Conservation (phyloP, 2,329 filamentous ascomycete species). For the Calonectria hawksworthii region DNA sequence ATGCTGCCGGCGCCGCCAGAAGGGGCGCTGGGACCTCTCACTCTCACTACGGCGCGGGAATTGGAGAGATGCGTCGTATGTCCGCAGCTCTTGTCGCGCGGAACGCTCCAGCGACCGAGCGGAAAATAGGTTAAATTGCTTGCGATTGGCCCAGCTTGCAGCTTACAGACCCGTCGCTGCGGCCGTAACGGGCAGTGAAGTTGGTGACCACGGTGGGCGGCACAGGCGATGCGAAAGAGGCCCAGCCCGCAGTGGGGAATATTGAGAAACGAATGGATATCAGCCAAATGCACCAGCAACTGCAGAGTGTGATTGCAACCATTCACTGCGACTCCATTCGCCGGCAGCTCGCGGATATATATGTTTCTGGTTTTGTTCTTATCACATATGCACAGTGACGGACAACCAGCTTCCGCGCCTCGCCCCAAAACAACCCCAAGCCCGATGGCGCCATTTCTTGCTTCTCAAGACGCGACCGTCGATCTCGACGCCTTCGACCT, state of each 20-base stretch:
- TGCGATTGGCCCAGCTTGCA: slow-evolving; percentile 6
- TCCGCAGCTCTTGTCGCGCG: neutral
- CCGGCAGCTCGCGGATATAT: slow-evolving; percentile 1
- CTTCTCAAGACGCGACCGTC: slow-evolving; percentile 36
- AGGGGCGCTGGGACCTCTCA: slow-evolving; percentile 2
- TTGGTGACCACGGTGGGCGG: neutral
- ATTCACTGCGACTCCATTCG: neutral
- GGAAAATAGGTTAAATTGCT: neutral
- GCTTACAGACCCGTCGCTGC: neutral
- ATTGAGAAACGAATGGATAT: slow-evolving; percentile 3
- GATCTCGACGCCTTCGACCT: slow-evolving; percentile 32
- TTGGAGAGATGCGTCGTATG: neutral
- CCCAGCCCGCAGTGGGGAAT: neutral
- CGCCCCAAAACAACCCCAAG: neutral
- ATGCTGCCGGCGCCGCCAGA: slow-evolving; percentile 8
- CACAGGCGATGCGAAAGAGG: neutral
- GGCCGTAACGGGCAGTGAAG: neutral
- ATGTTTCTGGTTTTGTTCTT: neutral
- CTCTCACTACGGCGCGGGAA: neutral
- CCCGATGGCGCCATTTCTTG: slow-evolving; percentile 36
- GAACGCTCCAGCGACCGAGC: slow-evolving; percentile 5
- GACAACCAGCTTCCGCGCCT: slow-evolving; percentile 8
- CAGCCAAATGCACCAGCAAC: neutral
- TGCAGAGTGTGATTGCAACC: slow-evolving; percentile 2
- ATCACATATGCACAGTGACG: neutral